phyloP scores from a whole-genome alignment of 2,329 filamentous ascomycete genomes.

The Aspergillus floridensis region DNA sequence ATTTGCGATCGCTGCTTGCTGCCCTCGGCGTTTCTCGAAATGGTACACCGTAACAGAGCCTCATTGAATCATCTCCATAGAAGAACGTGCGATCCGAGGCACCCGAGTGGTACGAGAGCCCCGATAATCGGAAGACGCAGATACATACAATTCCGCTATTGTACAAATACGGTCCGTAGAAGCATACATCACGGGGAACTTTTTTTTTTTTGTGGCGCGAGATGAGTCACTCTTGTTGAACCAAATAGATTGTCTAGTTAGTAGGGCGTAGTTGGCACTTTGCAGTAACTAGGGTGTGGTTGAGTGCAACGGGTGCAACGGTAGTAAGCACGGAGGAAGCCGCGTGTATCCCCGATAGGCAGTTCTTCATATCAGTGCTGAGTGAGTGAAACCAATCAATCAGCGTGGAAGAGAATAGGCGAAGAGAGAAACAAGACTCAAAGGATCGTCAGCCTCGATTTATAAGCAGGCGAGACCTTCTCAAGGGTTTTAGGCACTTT shows the following conservation, averaged over 20 bases:
- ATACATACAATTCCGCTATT: background rate
- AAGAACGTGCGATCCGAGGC: background rate
- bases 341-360: background rate
- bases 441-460: background rate
- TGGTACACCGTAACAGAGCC: background rate
- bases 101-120: background rate
- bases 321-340: background rate
- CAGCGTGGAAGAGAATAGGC: slow-evolving; percentile 3
- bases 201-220: background rate
- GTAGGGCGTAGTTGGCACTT: background rate
- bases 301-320: background rate
- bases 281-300: no score
- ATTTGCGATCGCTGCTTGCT: no score
- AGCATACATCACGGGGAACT: background rate
- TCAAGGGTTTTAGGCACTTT: background rate
- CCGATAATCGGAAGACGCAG: background rate
- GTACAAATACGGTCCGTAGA: background rate
- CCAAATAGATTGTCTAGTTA: background rate
- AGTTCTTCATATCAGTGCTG: background rate
- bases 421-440: slow-evolving; percentile 1
- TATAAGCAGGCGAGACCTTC: slow-evolving; percentile 1
- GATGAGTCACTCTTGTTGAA: slow-evolving; percentile 3
- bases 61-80: background rate
- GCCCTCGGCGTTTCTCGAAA: no score
- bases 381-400: background rate